phyloP scores from a whole-genome alignment of 2,329 filamentous ascomycete genomes.

The Chaetomium strumarium region DNA sequence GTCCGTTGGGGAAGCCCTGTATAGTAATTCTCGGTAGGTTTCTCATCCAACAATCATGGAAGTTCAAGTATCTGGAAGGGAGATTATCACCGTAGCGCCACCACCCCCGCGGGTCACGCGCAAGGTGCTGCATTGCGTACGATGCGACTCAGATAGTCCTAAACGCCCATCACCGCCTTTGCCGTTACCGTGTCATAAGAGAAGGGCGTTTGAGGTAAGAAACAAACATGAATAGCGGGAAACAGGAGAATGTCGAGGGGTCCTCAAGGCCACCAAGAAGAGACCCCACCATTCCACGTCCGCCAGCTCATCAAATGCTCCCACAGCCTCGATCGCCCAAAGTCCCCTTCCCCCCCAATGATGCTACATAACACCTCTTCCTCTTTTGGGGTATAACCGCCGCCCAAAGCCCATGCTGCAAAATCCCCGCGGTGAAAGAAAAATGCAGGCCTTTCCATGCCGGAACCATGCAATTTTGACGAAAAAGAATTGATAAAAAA shows the following conservation, averaged over 20 bases:
- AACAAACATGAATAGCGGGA: background rate
- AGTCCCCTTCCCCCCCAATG: background rate
- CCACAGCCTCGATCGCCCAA: background rate
- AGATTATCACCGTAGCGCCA: background rate
- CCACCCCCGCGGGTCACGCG: background rate
- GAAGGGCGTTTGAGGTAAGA: background rate
- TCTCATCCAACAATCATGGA: too few relatives aligned
- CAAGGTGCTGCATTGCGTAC: background rate
- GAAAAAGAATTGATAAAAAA: constrained; percentile 2
- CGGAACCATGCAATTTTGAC: constrained; percentile 13
- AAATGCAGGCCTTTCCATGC: constrained; percentile 13
- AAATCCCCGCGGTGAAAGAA: constrained; percentile 6
- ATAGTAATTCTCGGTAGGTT: too few relatives aligned
- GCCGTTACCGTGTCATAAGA: background rate
- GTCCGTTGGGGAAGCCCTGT: too few relatives aligned
- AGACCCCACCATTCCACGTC: background rate
- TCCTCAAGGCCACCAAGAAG: background rate
- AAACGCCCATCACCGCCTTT: background rate
- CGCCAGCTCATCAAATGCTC: background rate
- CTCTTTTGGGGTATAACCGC: constrained; percentile 16
- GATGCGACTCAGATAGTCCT: background rate
- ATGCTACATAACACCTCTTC: background rate
- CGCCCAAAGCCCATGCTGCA: constrained; percentile 7
- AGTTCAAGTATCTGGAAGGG: background rate
- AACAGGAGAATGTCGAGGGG: background rate